phyloP scores from a whole-genome alignment of 2,329 filamentous ascomycete species.

The Aspergillus candidus region DNA sequence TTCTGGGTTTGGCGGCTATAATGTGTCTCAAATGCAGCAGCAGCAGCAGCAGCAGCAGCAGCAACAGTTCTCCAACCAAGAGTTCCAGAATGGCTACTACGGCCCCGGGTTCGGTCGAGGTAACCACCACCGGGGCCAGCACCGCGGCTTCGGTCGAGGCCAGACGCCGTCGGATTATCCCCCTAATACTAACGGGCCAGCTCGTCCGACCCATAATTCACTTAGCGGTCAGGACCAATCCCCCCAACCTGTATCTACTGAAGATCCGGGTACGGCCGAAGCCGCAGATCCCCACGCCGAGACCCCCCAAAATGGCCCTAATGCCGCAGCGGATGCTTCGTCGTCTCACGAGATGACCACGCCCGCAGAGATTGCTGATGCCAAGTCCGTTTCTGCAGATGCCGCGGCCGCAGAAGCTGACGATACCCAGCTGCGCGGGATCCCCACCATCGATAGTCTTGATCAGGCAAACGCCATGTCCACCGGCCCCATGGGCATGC shows the following conservation, averaged over 20 bases:
- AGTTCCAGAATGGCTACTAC: constrained; percentile 71
- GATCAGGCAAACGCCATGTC: constrained; percentile 25
- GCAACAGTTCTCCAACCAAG: constrained; percentile 53
- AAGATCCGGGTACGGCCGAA: constrained; percentile 13
- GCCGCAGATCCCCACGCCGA: constrained; percentile 29
- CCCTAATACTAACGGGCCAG: constrained; percentile 29
- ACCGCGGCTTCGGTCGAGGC: constrained; percentile 32
- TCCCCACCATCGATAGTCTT: constrained; percentile 28
- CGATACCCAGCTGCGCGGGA: constrained; percentile 22
- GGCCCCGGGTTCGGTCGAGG: constrained; percentile 64
- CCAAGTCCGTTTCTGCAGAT: constrained; percentile 3
- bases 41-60: constrained; percentile 45
- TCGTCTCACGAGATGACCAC: constrained; percentile 11
- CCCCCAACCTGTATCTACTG: constrained; percentile 13
- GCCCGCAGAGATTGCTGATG: constrained; percentile 11
- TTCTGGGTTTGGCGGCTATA: constrained; percentile 61
- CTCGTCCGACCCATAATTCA: constrained; percentile 27
- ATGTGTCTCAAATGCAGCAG: constrained; percentile 64
- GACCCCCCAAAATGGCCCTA: constrained; percentile 27
- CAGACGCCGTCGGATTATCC: constrained; percentile 32
- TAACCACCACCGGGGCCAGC: constrained; percentile 35
- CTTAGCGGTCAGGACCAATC: constrained; percentile 21
- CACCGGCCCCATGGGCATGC: constrained; percentile 25
- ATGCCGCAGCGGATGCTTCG: constrained; percentile 23
- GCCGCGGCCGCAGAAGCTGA: constrained; percentile 12